Evolutionary conservation across 2,329 filamentous ascomycete genomes (phyloP).

Genomic region (Aspergillus ochraceoroseus): DNA sequence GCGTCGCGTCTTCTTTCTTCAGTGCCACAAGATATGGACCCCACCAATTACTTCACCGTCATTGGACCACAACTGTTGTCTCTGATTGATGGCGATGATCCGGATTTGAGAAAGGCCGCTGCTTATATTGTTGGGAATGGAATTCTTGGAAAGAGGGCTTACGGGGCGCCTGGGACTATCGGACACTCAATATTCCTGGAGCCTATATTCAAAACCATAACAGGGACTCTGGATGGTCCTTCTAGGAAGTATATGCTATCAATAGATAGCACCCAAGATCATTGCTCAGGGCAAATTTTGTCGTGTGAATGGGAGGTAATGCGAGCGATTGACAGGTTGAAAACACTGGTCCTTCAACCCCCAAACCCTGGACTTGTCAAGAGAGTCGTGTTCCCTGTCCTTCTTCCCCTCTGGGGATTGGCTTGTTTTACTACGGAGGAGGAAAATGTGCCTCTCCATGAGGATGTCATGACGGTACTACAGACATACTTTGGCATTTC

Average conservation of each 20-base stretch:
- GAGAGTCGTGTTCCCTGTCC: conserved; percentile 37
- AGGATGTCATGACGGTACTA: conserved; percentile 31
- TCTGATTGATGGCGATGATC: conserved; percentile 40
- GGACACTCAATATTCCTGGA: conserved; percentile 42
- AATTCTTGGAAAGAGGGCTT: conserved; percentile 39
- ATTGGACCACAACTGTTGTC: conserved; percentile 40
- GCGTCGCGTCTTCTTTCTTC: conserved; percentile 41
- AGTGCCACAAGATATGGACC: conserved; percentile 38
- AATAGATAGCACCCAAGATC: not conserved
- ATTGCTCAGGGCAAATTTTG: conserved; percentile 17
- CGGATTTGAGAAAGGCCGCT: conserved; percentile 40
- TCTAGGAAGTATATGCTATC: conserved; percentile 28
- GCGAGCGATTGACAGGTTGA: conserved; percentile 35
- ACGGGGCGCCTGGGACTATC: conserved; percentile 39
- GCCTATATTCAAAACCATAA: conserved; percentile 38
- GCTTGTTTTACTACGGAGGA: conserved; percentile 36
- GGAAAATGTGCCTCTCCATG: conserved; percentile 24
- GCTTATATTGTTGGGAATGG: conserved; percentile 44
- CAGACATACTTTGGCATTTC: conserved; percentile 43
- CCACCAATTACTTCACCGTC: conserved; percentile 35
- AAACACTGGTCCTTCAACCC: conserved; percentile 37
- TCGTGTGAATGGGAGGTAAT: conserved; percentile 28
- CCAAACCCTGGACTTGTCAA: conserved; percentile 44
- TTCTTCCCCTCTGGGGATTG: conserved; percentile 43
- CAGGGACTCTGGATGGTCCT: conserved; percentile 28